Conservation (phyloP, 441 rosid species). For the Dalechampia spathulata region DNA sequence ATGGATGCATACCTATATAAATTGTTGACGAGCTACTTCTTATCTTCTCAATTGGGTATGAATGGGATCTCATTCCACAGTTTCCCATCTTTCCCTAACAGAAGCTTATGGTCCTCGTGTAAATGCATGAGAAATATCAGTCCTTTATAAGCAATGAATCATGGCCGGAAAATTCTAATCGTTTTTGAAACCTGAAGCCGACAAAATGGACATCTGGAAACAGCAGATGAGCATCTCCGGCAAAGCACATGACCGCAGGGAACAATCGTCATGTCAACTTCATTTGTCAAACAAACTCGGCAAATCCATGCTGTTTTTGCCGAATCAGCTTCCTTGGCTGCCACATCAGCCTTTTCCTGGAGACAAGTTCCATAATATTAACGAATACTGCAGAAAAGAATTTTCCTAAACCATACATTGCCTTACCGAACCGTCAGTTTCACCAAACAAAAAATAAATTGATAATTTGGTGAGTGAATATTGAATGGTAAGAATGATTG, state of each 20-base stretch:
- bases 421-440: not conserved
- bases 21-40: not conserved
- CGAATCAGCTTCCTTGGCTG: constrained; percentile 72
- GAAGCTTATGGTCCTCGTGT: not conserved
- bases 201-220: constrained; percentile 89
- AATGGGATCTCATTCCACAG: not conserved
- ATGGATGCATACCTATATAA: not conserved
- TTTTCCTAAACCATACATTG: not conserved
- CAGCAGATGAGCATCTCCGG: constrained; percentile 73
- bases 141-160: not conserved
- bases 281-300: constrained; percentile 77
- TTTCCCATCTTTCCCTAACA: not conserved
- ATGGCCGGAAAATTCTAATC: constrained; percentile 69
- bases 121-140: too few species aligned
- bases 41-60: not conserved
- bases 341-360: constrained; percentile 77
- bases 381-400: not conserved
- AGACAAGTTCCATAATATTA: constrained; percentile 2
- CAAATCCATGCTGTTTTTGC: constrained; percentile 93
- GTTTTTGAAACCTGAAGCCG: constrained; percentile 66
- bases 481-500: constrained; percentile 1
- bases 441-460: not conserved
- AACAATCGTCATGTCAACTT: constrained; percentile 70
- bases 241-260: constrained; percentile 97
- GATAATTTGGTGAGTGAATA: not conserved